phyloP scores from a whole-genome alignment of 345 rosid genomes.

The Aegle marmelos region DNA sequence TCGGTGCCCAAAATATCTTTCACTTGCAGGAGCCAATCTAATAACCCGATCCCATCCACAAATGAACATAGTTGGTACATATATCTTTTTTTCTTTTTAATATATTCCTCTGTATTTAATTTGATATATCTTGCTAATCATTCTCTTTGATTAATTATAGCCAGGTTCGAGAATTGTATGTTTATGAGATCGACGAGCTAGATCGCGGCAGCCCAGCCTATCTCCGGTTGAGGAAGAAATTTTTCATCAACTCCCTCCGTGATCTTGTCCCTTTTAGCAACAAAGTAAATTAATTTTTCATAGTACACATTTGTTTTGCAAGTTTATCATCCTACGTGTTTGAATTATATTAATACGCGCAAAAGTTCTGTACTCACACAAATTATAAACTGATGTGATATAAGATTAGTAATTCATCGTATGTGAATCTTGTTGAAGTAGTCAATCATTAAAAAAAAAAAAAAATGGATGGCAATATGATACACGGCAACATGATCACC shows the following conservation, averaged over 20 bases:
- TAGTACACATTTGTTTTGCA: not conserved
- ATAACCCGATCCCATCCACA: not conserved
- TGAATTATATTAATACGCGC: no score
- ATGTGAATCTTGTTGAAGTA: no score
- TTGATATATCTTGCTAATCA: not conserved
- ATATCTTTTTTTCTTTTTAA: no score
- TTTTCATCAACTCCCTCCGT: constrained; percentile 66
- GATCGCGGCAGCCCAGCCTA: constrained; percentile 82
- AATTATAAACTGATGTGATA: no score
- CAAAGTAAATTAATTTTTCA: constrained; percentile 33
- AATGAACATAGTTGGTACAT: constrained; percentile 32
- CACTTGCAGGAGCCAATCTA: constrained; percentile 43
- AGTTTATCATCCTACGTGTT: not conserved
- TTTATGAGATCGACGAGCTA: constrained; percentile 84
- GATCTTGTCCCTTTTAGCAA: constrained; percentile 90
- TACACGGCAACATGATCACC: no score
- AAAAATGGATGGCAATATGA: no score
- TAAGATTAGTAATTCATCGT: no score
- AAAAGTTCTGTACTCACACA: no score
- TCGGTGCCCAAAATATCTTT: constrained; percentile 27
- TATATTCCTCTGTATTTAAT: no score
- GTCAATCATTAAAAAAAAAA: no score
- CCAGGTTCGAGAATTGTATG: constrained; percentile 53
- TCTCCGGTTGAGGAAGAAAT: constrained; percentile 67
- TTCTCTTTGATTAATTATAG: constrained; percentile 19